These are phyloP conservation scores for Glebionis coronaria DNA, from an alignment of 129 eudicot species.

Conservation along the genomic window DNA sequence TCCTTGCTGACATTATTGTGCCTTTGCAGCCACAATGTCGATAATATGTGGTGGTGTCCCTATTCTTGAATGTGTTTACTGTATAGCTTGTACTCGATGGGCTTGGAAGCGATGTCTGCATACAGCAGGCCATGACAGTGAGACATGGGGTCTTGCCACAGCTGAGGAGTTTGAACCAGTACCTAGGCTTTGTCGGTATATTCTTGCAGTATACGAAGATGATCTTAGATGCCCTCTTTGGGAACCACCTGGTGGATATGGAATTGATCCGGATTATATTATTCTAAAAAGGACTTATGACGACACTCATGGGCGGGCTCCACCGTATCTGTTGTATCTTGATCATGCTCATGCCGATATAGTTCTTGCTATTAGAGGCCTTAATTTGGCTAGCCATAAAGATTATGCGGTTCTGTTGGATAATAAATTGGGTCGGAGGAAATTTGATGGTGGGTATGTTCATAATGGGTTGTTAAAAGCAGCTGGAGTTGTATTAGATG, in stretches of 20 bases:
- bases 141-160: slow-evolving; percentile 63
- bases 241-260: slow-evolving; percentile 81
- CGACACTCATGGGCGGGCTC: slow-evolving; percentile 56
- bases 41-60: slow-evolving; percentile 77
- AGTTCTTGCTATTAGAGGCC: slow-evolving; percentile 77
- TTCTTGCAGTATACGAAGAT: slow-evolving; percentile 75
- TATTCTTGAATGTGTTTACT: slow-evolving; percentile 71
- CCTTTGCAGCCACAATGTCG: slow-evolving; percentile 48
- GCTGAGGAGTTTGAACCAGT: slow-evolving; percentile 83
- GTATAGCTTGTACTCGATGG: slow-evolving; percentile 81
- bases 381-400: slow-evolving; percentile 67
- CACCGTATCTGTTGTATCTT: slow-evolving; percentile 61
- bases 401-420: slow-evolving; percentile 60
- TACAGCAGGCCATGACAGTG: slow-evolving; percentile 75
- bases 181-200: slow-evolving; percentile 73
- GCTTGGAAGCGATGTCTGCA: slow-evolving; percentile 79
- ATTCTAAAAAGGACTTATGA: slow-evolving; percentile 43
- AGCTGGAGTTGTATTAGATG: slow-evolving; percentile 55
- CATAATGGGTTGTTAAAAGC: slow-evolving; percentile 78
- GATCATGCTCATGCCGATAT: slow-evolving; percentile 71
- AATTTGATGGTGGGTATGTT: slow-evolving; percentile 88
- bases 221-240: slow-evolving; percentile 60
- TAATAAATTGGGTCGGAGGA: slow-evolving; percentile 70
- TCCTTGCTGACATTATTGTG: slow-evolving; percentile 15
- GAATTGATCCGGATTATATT: slow-evolving; percentile 62